Evolutionary conservation across 2,329 filamentous ascomycete species (phyloP), one percentile per base, ranked within the genome.

Genomic region (Cladosporium cucumerinum): DNA sequence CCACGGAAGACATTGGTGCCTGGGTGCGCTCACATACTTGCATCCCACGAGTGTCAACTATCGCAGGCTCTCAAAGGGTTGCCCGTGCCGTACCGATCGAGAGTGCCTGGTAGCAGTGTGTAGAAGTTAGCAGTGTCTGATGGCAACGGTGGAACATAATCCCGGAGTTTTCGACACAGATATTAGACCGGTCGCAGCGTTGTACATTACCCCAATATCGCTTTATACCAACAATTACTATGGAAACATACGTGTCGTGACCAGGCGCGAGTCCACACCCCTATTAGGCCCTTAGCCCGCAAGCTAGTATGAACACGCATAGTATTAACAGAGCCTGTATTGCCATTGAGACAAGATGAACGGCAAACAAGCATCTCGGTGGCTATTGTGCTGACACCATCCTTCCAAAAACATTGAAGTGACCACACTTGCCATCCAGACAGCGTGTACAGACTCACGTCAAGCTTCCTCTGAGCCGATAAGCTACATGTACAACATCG

Each of bases 181-280:
- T 32, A 30, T 51, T 32, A 51, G n/a, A 52, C 25, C 28, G 28
- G 28, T n/a, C 43, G 49, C 28, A 61, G n/a, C 43, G 46, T 61
- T 61, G 58, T 61, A 61, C 28, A 51, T 18, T 52, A 61, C 28
- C 30, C 18, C 32, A n/a, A 57, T 39, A 57, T 30, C n/a, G n/a
- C 10, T 18, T 30, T 54, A 54, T 54, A 32, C 8, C 28, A 54
- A 18, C 49, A 46, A 21, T 12, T 6, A 46, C 8, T 16, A 12
- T 12, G n/a, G 4, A 21, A 23, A 10, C 6, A 10, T 46, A 4
- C 5, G 10, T 21, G n/a, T n/a, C n/a, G n/a, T 3, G 12, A 23
- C n/a, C 39, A 46, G n/a, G n/a, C 39, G n/a, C 39, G n/a, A 46
- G 3, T 4, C 18, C n/a, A 46, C n/a, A 21, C 5, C 39, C 39